These are phyloP conservation scores for Coriaria nepalensis DNA, from an alignment of 306 rosid species.

Conservation along the genomic window DNA sequence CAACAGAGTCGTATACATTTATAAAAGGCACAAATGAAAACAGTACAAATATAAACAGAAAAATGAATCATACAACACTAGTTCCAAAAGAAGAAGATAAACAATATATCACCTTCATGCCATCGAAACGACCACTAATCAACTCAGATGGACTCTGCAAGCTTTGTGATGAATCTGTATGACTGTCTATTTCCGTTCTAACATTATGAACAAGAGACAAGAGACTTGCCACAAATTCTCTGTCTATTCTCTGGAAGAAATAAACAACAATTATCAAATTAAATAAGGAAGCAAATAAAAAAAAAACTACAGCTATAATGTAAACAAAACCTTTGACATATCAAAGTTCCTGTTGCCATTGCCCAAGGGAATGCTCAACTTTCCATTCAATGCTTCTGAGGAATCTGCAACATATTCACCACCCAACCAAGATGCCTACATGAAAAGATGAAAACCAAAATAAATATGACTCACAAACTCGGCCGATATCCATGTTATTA, in stretches of 20 bases:
- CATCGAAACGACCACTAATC: slow-evolving; percentile 53
- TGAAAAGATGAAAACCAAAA: not conserved
- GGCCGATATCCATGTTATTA: too few species aligned
- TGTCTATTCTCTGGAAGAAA: slow-evolving; percentile 51
- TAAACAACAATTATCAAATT: not conserved
- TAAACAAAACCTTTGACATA: slow-evolving; percentile 53
- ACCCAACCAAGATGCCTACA: slow-evolving; percentile 71
- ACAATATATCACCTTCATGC: slow-evolving; percentile 40
- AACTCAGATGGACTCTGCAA: slow-evolving; percentile 53
- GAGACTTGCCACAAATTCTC: slow-evolving; percentile 38
- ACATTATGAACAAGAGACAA: slow-evolving; percentile 42
- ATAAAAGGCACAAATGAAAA: not conserved
- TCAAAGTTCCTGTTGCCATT: slow-evolving; percentile 44
- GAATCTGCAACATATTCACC: slow-evolving; percentile 61
- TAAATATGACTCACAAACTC: too few species aligned
- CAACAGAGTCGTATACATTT: not conserved
- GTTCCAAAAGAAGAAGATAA: not conserved
- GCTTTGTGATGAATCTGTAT: slow-evolving; percentile 41
- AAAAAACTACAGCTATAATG: too few species aligned
- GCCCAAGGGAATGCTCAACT: slow-evolving; percentile 50
- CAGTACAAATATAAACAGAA: too few species aligned
- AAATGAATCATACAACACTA: too few species aligned
- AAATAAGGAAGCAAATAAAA: not conserved
- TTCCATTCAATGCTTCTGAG: slow-evolving; percentile 49
- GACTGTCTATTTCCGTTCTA: slow-evolving; percentile 54